Percentiles rank a stretch among this genome's conserved stretches.
Evolutionary conservation across 371 early-diverging fungal species (phyloP).

Genomic region (Mucor velutinosus): DNA sequence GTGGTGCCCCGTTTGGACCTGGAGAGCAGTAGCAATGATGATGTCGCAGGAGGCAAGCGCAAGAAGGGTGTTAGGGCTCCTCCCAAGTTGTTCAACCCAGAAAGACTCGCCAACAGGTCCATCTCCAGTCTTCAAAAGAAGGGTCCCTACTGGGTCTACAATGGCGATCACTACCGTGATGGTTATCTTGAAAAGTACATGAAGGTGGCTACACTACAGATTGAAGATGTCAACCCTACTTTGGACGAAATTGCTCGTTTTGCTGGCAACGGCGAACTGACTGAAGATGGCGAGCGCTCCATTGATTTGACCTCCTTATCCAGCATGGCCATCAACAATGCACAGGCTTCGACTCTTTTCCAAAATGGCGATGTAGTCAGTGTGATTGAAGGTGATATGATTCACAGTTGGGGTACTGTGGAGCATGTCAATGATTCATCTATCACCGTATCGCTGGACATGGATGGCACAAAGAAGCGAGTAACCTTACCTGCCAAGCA

Average conservation of each 20-base stretch:
- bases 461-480: conserved; percentile 54
- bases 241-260: conserved; percentile 93
- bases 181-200: conserved; percentile 93
- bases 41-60: conserved; percentile 42
- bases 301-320: conserved; percentile 57
- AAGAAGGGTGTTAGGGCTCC: conserved; percentile 65
- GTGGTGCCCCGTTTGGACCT: conserved; percentile 89
- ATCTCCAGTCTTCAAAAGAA: conserved; percentile 52
- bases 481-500: conserved; percentile 60
- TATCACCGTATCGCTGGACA: conserved; percentile 60
- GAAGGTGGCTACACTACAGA: conserved; percentile 75
- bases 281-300: conserved; percentile 60
- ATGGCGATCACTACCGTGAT: conserved; percentile 80
- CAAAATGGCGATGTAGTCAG: conserved; percentile 89
- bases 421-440: conserved; percentile 66
- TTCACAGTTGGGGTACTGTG: conserved; percentile 81
- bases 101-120: conserved; percentile 51
- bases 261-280: conserved; percentile 66
- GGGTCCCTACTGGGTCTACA: conserved; percentile 75
- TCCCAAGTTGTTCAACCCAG: conserved; percentile 79
- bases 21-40: conserved; percentile 28
- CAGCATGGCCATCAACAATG: conserved; percentile 46
- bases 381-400: conserved; percentile 89
- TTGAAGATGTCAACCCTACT: conserved; percentile 85
- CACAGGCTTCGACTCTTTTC: conserved; percentile 54